phyloP scores from a whole-genome alignment of 2,329 filamentous ascomycete species.

The Claviceps africana region DNA sequence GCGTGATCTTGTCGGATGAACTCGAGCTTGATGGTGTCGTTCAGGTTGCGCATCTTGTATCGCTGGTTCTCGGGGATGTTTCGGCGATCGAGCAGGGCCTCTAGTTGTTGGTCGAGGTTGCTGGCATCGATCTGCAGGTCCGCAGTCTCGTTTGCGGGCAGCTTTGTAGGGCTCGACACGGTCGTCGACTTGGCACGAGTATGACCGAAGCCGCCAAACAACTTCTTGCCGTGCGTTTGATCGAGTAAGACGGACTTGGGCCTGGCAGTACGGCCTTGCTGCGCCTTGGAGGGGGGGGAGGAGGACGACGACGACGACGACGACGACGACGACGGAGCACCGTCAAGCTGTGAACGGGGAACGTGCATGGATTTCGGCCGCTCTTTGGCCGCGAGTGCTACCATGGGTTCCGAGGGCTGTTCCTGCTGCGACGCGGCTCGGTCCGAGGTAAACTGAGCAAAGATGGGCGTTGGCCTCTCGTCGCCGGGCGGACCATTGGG shows the following conservation, averaged over 20 bases:
- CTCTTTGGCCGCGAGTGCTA: conserved; percentile 19
- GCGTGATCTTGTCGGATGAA: conserved; percentile 84
- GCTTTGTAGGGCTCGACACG: conserved; percentile 15
- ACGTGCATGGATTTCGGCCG: conserved; percentile 39
- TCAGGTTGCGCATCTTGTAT: conserved; percentile 85
- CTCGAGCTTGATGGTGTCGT: conserved; percentile 83
- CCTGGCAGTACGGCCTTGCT: conserved; percentile 14
- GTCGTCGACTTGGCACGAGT: conserved; percentile 23
- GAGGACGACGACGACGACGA: conserved; percentile 10
- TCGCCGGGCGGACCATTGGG: conserved; percentile 26
- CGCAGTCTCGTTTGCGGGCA: conserved; percentile 25
- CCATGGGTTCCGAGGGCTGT: neutral
- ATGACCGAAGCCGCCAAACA: conserved; percentile 23
- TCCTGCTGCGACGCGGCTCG: conserved; percentile 5
- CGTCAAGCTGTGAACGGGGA: conserved; percentile 11
- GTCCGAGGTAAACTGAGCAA: conserved; percentile 51
- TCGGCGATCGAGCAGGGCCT: conserved; percentile 61
- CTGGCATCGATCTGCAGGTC: conserved; percentile 40
- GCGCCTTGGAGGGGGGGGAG: conserved; percentile 12
- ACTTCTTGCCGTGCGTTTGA: conserved; percentile 23
- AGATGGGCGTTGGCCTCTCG: conserved; percentile 53
- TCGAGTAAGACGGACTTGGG: conserved; percentile 23
- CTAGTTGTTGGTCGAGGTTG: conserved; percentile 42
- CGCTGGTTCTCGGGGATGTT: conserved; percentile 91
- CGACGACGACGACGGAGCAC: conserved; percentile 8